Base-by-base conservation (phyloP, 2,329 filamentous ascomycete species). In the Plectosphaerella cucumerina region DNA sequence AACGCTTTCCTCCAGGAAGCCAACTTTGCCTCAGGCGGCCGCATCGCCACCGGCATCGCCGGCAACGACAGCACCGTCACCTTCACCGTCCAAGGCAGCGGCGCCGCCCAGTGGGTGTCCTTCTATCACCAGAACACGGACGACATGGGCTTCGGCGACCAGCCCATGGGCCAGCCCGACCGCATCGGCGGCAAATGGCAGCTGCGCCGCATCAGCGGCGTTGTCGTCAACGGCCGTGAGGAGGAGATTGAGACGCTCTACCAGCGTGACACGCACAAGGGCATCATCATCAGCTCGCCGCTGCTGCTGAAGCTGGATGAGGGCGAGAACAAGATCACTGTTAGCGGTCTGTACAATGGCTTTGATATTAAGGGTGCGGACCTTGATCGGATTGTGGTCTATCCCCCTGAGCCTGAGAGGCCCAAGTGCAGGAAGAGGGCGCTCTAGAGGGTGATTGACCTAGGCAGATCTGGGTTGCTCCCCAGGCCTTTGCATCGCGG, bases 111-210 rank as follows among this genome's bases (percentile, higher is more conserved):
- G 58, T 80, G 76, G 76, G 70, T 80, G 0, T 78, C 76, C 0
- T 80, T 80, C 61, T 78, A 80, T 61, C 78, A 80, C 57, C 77
- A 80, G 56, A 80, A 82, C 60, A 81, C 70, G 2, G 80, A 82
- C 45, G 80, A 82, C 50, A 80, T 82, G 77, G 79, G 80, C 3
- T 84, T 80, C 48, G 80, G 80, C 1, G 74, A 76, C 46, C 72
- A 75, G 52, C 73, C 81, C 1, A 75, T 74, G 39, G 82, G 81
- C 5, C 64, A 68, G 0, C 82, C 81, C 0, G 81, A 85, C 58
- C 74, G 82, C 6, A 82, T 85, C 48, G 77, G 77, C 5, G 81
- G 81, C 0, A 64, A 69, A 0, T 85, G 81, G 80, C 77, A 82
- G 52, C 65, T 85, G 5, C 74, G 81, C 3, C 74, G 81, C 6